A percentile compares a stretch with the other conserved stretches of the same genome.
Evolutionary conservation across 2,329 filamentous ascomycete genomes (phyloP).

Genomic region (Aspergillus sp.): DNA sequence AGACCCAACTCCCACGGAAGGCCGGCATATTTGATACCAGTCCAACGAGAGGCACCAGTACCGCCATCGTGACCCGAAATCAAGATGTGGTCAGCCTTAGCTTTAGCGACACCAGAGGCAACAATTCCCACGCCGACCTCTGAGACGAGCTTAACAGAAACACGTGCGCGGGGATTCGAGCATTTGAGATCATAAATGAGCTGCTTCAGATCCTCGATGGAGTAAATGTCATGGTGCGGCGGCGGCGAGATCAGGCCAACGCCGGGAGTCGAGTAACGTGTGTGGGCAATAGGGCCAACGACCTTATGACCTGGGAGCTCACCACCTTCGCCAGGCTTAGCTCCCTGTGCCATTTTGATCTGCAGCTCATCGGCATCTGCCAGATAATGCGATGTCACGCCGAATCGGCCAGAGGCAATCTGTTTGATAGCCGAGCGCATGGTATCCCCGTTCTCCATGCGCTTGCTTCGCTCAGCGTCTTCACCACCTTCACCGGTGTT

Average conservation of each 20-base stretch:
- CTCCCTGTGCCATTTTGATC: constrained; percentile 99
- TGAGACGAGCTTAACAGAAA: constrained; percentile 96
- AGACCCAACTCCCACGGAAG: constrained; percentile 96
- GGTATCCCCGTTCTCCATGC: constrained; percentile 87
- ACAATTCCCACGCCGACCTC: constrained; percentile 98
- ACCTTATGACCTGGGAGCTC: constrained; percentile 97
- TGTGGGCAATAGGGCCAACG: constrained; percentile 87
- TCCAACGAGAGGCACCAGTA: constrained; percentile 95
- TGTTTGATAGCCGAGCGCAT: constrained; percentile 99
- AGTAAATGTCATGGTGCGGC: constrained; percentile 98
- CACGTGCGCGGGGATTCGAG: constrained; percentile 84
- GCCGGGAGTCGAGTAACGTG: constrained; percentile 91
- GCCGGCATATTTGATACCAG: constrained; percentile 97
- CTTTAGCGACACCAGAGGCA: constrained; percentile 94
- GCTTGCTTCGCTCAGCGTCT: constrained; percentile 83
- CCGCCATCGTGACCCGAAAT: constrained; percentile 97
- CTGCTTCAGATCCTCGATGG: constrained; percentile 96
- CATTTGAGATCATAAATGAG: constrained; percentile 97
- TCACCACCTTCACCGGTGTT: constrained; percentile 98
- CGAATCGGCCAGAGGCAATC: constrained; percentile 92
- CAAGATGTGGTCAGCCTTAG: constrained; percentile 93
- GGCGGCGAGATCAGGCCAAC: constrained; percentile 95
- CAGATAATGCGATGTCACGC: constrained; percentile 91
- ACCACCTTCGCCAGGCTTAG: constrained; percentile 96
- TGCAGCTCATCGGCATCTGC: constrained; percentile 94